Evolutionary conservation across 257 asterid species (phyloP).

Genomic region (Knoxia roxburghii): DNA sequence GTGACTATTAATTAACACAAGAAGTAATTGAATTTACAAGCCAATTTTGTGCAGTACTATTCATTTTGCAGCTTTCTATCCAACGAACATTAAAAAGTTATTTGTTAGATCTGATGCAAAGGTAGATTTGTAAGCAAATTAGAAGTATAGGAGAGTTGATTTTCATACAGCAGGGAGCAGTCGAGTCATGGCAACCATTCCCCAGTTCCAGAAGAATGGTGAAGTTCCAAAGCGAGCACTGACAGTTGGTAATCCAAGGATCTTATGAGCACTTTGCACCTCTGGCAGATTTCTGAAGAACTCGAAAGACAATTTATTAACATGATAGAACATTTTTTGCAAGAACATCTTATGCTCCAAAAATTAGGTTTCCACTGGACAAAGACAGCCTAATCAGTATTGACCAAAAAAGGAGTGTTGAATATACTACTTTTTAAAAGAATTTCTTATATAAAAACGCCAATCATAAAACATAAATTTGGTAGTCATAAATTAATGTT

Average conservation of each 20-base stretch:
- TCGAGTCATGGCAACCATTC: conserved; percentile 78
- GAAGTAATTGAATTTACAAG: background rate
- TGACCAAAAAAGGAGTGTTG: too few species aligned
- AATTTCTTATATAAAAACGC: background rate
- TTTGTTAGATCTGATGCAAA: background rate
- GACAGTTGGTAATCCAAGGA: conserved; percentile 78
- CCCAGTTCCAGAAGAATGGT: conserved; percentile 99
- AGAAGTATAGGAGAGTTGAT: conserved; percentile 2
- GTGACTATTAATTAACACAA: background rate
- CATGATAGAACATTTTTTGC: background rate
- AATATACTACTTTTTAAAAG: too few species aligned
- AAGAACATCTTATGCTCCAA: background rate
- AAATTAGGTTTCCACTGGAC: background rate
- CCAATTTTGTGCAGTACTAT: background rate
- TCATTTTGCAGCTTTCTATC: background rate
- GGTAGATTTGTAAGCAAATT: background rate
- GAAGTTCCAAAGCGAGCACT: conserved; percentile 98
- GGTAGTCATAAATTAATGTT: background rate
- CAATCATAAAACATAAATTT: background rate
- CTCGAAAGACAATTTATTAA: background rate
- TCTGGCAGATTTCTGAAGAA: conserved; percentile 79
- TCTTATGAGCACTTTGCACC: conserved; percentile 75
- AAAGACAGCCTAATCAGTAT: background rate
- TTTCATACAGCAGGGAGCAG: conserved; percentile 71
- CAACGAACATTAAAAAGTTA: background rate